Evolutionary conservation across 2,329 filamentous ascomycete genomes (phyloP).

Genomic region (Pseudopithomyces chartarum): DNA sequence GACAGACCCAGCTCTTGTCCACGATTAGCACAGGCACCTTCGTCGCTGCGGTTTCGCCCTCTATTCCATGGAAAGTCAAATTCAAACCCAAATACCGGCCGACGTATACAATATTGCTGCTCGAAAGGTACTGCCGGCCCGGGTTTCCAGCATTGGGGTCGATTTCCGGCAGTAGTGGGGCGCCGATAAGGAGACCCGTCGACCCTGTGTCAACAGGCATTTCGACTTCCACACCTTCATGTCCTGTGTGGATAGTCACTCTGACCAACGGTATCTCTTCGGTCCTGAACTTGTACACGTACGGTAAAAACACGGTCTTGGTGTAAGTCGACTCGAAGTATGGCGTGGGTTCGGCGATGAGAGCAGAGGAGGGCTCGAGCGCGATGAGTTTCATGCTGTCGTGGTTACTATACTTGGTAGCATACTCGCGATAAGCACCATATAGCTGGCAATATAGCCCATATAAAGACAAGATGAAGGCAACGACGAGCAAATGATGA

Average conservation of each 20-base stretch:
- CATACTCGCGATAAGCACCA: conserved; percentile 1
- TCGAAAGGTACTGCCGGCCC: conserved; percentile 40
- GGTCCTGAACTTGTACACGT: conserved; percentile 31
- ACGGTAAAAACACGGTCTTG: conserved; percentile 40
- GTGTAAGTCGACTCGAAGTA: conserved; percentile 17
- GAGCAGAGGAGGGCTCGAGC: neutral
- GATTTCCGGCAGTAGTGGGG: conserved; percentile 36
- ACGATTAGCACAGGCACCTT: conserved; percentile 38
- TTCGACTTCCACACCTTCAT: conserved; percentile 25
- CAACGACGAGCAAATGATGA: neutral
- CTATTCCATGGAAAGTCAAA: conserved; percentile 31
- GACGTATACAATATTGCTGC: conserved; percentile 41
- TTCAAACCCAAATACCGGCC: conserved; percentile 36
- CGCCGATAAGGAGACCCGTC: conserved; percentile 41
- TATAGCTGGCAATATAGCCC: neutral
- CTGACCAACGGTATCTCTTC: conserved; percentile 31
- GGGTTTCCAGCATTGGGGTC: conserved; percentile 27
- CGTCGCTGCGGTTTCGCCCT: conserved; percentile 25
- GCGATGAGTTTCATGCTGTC: neutral
- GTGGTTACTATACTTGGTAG: conserved; percentile 1
- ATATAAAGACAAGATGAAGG: conserved; percentile 1
- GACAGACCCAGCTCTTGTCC: conserved; percentile 39
- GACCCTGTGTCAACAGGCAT: conserved; percentile 44
- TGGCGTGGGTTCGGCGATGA: neutral
- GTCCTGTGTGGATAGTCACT: conserved; percentile 25